Conservation (phyloP, 1,139 yeast species). For the Pichia sp. region DNA sequence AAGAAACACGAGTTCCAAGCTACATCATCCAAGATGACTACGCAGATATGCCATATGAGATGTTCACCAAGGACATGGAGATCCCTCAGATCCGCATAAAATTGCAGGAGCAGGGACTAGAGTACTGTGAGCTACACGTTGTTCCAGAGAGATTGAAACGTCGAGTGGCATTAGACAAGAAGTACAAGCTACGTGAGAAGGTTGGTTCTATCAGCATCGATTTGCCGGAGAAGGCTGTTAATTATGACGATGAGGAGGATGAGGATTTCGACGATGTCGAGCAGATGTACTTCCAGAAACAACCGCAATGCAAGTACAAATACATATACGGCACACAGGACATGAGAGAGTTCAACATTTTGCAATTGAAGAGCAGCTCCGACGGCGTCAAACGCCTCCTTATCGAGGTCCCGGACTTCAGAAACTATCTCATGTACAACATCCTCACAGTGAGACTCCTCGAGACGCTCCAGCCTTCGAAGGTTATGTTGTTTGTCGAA, state of each 20-base stretch:
- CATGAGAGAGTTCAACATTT: conserved; percentile 21
- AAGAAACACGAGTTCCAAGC: conserved; percentile 27
- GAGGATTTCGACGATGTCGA: conserved; percentile 53
- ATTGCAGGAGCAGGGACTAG: neutral
- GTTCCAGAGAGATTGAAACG: conserved; percentile 12
- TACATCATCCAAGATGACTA: conserved; percentile 17
- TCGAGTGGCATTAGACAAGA: conserved; percentile 1
- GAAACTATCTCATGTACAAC: conserved; percentile 10
- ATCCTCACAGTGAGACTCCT: neutral
- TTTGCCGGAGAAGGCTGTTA: conserved; percentile 5
- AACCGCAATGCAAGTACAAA: conserved; percentile 24
- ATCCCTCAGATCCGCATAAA: conserved; percentile 2
- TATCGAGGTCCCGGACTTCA: conserved; percentile 17
- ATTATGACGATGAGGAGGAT: conserved; percentile 17
- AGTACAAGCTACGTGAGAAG: conserved; percentile 7
- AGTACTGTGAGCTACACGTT: conserved; percentile 4
- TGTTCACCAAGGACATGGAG: conserved; percentile 13
- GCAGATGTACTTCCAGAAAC: conserved; percentile 42
- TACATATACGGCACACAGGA: conserved; percentile 27
- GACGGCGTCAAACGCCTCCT: conserved; percentile 24
- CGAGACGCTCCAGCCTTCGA: neutral
- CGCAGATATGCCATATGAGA: conserved; percentile 13
- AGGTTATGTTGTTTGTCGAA: conserved; percentile 7
- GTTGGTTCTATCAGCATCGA: conserved; percentile 7
- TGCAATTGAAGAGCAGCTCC: too few species aligned